These are phyloP conservation scores for Hypoxylon sp. DNA, from an alignment of 2,329 filamentous ascomycete species.

Conservation along the genomic window DNA sequence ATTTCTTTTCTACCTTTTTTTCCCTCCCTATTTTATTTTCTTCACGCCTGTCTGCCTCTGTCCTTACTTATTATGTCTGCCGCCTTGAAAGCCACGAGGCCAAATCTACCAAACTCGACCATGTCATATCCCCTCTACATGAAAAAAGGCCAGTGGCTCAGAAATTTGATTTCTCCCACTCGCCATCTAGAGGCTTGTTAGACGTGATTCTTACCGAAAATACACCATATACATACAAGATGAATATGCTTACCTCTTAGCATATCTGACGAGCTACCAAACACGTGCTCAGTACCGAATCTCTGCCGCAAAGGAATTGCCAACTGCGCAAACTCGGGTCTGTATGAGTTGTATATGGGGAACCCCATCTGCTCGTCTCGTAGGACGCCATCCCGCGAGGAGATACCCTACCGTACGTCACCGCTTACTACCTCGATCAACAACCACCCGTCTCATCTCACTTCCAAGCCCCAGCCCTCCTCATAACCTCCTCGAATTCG, in stretches of 20 bases:
- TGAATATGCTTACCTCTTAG: conserved; percentile 10
- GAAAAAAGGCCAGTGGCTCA: neutral
- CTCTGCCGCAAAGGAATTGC: too few relatives aligned
- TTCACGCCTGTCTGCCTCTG: neutral
- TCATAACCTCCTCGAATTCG: conserved; percentile 91
- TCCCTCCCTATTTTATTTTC: neutral
- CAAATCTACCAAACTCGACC: neutral
- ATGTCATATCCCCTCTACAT: neutral
- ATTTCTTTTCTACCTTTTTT: neutral
- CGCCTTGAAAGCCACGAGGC: neutral
- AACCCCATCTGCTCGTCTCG: neutral
- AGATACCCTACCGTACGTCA: neutral
- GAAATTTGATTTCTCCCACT: neutral
- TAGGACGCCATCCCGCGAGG: neutral
- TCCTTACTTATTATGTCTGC: too few relatives aligned
- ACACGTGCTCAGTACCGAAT: neutral
- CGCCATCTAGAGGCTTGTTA: conserved; percentile 4
- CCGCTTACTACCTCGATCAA: neutral
- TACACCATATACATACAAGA: neutral
- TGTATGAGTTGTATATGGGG: neutral
- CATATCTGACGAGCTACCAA: neutral
- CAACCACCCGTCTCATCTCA: conserved; percentile 58
- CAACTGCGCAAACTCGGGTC: neutral
- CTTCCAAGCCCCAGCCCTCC: conserved; percentile 84
- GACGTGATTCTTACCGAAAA: neutral